Evolutionary conservation across 305 asterid genomes (phyloP).

Genomic region (Fraxinus albicans): DNA sequence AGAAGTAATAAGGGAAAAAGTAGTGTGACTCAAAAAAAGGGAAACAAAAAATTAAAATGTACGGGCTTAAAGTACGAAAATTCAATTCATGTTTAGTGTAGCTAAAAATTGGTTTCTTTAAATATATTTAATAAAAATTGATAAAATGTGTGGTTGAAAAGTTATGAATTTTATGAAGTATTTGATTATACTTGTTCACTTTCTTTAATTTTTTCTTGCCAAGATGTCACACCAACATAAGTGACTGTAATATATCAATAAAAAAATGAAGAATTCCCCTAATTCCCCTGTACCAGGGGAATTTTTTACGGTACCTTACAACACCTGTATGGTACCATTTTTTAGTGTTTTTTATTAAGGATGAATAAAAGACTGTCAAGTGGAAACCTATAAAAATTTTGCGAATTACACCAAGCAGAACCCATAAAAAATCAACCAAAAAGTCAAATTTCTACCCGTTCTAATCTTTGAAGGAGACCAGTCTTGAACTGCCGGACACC

Average conservation of each 20-base stretch:
- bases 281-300: too few species aligned
- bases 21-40: not conserved
- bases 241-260: too few species aligned
- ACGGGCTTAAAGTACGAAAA: not conserved
- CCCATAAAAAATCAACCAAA: not conserved
- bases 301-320: too few species aligned
- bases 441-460: constrained; percentile 51
- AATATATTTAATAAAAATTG: too few species aligned
- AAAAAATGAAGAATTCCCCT: too few species aligned
- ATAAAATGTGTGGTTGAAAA: not conserved
- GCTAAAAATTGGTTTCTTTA: not conserved
- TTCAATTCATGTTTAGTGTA: not conserved
- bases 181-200: too few species aligned
- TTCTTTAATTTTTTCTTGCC: too few species aligned
- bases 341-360: too few species aligned
- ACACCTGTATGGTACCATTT: too few species aligned
- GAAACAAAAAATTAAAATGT: not conserved
- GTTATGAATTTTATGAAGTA: too few species aligned
- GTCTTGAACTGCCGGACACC: constrained; percentile 98
- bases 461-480: constrained; percentile 86
- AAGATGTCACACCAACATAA: not conserved
- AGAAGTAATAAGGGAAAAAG: not conserved
- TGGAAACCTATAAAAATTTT: not conserved
- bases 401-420: not conserved
- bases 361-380: not conserved